A percentile compares a stretch with the other conserved stretches of the same genome.
phyloP scores from a whole-genome alignment of 2,329 filamentous ascomycete species.

The Penicillium sp. region DNA sequence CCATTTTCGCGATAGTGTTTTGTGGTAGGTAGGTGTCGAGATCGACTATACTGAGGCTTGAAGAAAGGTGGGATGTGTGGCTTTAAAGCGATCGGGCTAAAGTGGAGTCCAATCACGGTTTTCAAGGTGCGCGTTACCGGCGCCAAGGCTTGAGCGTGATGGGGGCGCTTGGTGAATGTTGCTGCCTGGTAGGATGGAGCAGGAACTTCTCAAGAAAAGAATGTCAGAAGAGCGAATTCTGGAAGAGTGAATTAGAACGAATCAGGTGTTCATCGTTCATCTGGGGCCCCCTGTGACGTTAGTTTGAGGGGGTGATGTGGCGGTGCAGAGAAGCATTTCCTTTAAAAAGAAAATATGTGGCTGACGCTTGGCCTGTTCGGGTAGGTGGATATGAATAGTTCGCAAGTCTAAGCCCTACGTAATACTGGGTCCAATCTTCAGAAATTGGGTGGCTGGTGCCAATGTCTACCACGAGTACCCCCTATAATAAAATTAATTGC shows the following conservation, averaged over 20 bases:
- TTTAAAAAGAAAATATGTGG: no score
- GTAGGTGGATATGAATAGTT: no score
- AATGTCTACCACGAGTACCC: no score
- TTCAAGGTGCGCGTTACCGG: not conserved
- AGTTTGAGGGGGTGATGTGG: not conserved
- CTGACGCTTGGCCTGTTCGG: no score
- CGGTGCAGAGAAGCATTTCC: no score
- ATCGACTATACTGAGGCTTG: not conserved
- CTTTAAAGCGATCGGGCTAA: not conserved
- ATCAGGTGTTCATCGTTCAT: not conserved
- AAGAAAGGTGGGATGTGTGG: not conserved
- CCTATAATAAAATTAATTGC: no score
- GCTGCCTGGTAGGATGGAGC: not conserved
- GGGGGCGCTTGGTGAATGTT: not conserved
- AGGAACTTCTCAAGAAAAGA: not conserved
- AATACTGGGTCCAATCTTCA: no score
- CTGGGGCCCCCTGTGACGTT: not conserved
- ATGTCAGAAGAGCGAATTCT: not conserved
- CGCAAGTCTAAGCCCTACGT: no score
- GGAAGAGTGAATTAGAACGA: not conserved
- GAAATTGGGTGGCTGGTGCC: no score
- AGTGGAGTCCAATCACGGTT: not conserved
- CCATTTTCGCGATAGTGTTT: slow-evolving; percentile 10
- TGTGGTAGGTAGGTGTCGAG: not conserved
- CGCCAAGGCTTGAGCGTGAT: not conserved